Percentiles rank a stretch among this genome's conserved stretches.
phyloP scores from a whole-genome alignment of 2,329 filamentous ascomycete genomes.

The Aspergillus alliaceus region DNA sequence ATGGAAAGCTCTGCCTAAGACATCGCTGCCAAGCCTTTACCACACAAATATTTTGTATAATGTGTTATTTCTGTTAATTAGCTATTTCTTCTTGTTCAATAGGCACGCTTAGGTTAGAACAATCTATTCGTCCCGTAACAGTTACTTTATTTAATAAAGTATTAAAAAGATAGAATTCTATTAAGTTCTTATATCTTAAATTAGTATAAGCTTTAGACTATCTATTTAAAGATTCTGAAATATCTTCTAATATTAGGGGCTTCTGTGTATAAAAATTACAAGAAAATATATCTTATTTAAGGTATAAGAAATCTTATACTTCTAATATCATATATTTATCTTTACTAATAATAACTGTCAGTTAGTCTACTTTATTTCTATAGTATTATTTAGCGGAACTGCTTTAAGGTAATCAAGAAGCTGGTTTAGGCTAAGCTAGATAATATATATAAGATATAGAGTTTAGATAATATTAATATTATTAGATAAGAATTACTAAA shows the following conservation, averaged over 20 bases:
- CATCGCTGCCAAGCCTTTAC: too few species aligned
- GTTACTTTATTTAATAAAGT: too few species aligned
- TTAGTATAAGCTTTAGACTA: constrained; percentile 11
- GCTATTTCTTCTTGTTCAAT: too few species aligned
- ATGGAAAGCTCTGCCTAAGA: too few species aligned
- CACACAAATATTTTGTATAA: too few species aligned
- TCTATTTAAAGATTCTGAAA: constrained; percentile 13
- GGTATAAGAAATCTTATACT: not conserved
- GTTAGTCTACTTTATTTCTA: not conserved
- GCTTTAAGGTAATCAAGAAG: not conserved
- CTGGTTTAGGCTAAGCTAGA: not conserved
- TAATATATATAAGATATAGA: not conserved
- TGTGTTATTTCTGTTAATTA: too few species aligned
- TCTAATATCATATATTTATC: too few species aligned
- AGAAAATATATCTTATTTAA: constrained; percentile 6
- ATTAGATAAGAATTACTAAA: not conserved
- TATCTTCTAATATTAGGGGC: constrained; percentile 12
- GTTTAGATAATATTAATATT: too few species aligned
- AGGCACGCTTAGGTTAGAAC: too few species aligned
- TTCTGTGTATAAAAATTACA: constrained; percentile 13
- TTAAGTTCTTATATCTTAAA: constrained; percentile 15
- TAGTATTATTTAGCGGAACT: not conserved
- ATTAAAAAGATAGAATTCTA: constrained; percentile 21
- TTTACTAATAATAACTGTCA: too few species aligned
- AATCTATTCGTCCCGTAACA: too few species aligned